Base-by-base conservation (phyloP, 2,329 filamentous ascomycete genomes). In the Lasiodiplodia gonubiensis region DNA sequence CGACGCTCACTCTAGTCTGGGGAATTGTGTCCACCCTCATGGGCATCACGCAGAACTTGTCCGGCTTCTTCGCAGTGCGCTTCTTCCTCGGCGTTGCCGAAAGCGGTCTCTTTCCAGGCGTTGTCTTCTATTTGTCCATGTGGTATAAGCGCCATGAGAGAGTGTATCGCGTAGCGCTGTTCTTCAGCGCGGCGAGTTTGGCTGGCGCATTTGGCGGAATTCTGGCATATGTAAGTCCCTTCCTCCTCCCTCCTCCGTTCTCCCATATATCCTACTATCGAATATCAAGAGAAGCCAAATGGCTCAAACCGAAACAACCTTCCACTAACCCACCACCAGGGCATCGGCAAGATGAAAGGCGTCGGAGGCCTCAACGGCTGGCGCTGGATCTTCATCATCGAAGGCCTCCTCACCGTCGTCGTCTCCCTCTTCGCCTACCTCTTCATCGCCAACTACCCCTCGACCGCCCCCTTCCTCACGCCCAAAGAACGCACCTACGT, bases 391-490 rank as follows among this genome's bases (percentile, higher is more conserved):
- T 80, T 80, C 70, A 80, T 80, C 42, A 61, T 80, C 33, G 78
- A 78, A 72, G 67, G 77, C 42, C 67, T 80, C 7, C 70, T 77
- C 10, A 80, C 78, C 1, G 72, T 80, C 21, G 51, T 78, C 14
- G 72, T 80, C 52, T 74, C 77, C 0, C 18, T 74, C 1, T 46
- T 72, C 8, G 75, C 76, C 5, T 80, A 86, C 75, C 86, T 83
- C 74, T 88, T 90, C 75, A 86, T 91, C n/a, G 83, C 89, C 64
- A 89, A 91, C 76, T 90, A 89, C 67, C 88, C 88, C 0, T 80
- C 83, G 39, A 89, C 83, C 0, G 86, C 88, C 3, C 81, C 80
- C 2, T 90, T 90, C 70, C 79, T 90, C 11, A 83, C 80, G 0
- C 79, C 85, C 2, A 73, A 80, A 2, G 82, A 86, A 69, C 80